Percentiles rank a stretch among this genome's conserved stretches.
These are phyloP conservation scores for Ophiocordyceps camponoti-leonardi DNA, from an alignment of 2,329 filamentous ascomycete genomes.

Conservation along the genomic window DNA sequence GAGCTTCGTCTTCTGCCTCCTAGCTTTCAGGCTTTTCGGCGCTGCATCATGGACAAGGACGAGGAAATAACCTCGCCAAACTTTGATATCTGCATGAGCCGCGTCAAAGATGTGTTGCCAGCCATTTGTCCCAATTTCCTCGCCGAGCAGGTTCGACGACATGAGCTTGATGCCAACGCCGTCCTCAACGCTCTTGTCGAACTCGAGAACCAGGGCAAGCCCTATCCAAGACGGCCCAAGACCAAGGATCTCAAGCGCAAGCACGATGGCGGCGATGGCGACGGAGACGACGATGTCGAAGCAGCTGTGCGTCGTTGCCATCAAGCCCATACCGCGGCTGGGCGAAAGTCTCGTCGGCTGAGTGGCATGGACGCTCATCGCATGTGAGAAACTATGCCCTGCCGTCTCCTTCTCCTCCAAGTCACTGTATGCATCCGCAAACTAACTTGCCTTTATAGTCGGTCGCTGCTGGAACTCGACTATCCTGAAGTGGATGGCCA, in stretches of 20 bases:
- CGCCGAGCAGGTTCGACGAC: conserved; percentile 7
- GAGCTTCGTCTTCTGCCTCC: neutral
- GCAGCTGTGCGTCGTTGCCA: neutral
- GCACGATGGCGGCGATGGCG: conserved; percentile 6
- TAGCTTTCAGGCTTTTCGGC: neutral
- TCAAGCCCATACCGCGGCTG: neutral
- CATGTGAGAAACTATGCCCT: neutral
- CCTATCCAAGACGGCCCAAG: conserved; percentile 17
- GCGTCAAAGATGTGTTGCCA: conserved; percentile 19
- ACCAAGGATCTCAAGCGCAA: conserved; percentile 22
- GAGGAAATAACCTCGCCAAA: neutral
- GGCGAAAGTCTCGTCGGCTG: neutral
- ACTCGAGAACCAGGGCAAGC: conserved; percentile 16
- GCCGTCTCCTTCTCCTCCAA: neutral
- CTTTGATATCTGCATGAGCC: conserved; percentile 2
- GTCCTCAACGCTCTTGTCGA: conserved; percentile 23
- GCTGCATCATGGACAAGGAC: neutral
- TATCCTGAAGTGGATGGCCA: neutral
- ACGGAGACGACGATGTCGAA: neutral
- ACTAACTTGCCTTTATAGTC: neutral
- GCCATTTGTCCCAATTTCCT: conserved; percentile 26
- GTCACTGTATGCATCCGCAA: neutral
- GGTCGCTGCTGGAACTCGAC: neutral
- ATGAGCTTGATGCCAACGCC: conserved; percentile 11
- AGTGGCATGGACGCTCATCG: neutral